Evolutionary conservation across 805 yeast species (phyloP).

Genomic region (Zygosaccharomyces bailii): DNA sequence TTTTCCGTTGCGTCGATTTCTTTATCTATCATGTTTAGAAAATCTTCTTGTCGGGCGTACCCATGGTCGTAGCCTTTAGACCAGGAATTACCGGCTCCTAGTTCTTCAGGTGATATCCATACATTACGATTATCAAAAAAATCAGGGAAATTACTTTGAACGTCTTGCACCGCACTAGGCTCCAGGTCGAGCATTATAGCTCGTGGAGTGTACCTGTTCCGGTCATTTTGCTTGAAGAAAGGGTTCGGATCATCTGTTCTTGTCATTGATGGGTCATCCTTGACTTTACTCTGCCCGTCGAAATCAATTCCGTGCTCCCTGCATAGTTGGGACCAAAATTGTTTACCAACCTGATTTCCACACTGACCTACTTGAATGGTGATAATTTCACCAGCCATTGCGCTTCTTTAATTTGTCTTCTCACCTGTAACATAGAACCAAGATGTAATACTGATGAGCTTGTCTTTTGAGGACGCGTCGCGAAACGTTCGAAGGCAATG

Average conservation of each 20-base stretch:
- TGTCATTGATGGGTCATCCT: slow-evolving; percentile 14
- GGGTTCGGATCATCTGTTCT: slow-evolving; percentile 75
- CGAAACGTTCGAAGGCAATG: not conserved
- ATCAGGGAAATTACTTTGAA: slow-evolving; percentile 49
- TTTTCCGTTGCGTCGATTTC: slow-evolving; percentile 90
- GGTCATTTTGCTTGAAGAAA: slow-evolving; percentile 75
- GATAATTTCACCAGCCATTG: slow-evolving; percentile 60
- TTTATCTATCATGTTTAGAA: slow-evolving; percentile 78
- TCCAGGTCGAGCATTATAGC: slow-evolving; percentile 83
- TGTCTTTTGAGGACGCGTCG: slow-evolving; percentile 1
- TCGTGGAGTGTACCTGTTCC: slow-evolving; percentile 80
- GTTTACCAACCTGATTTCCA: slow-evolving; percentile 92
- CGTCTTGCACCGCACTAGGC: slow-evolving; percentile 77
- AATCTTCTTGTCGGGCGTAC: slow-evolving; percentile 59
- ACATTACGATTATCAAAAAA: slow-evolving; percentile 82
- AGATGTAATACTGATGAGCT: slow-evolving; percentile 1
- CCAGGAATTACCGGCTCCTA: slow-evolving; percentile 98
- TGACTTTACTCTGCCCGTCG: slow-evolving; percentile 34
- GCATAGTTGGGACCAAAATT: slow-evolving; percentile 88
- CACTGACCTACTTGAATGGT: slow-evolving; percentile 81
- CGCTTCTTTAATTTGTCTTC: not conserved
- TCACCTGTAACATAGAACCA: not conserved
- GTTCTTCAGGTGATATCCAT: slow-evolving; percentile 74
- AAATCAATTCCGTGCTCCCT: slow-evolving; percentile 73
- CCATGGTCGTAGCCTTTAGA: slow-evolving; percentile 84